These are phyloP conservation scores for Hortaea werneckii DNA, from an alignment of 2,329 filamentous ascomycete species.

Conservation along the genomic window DNA sequence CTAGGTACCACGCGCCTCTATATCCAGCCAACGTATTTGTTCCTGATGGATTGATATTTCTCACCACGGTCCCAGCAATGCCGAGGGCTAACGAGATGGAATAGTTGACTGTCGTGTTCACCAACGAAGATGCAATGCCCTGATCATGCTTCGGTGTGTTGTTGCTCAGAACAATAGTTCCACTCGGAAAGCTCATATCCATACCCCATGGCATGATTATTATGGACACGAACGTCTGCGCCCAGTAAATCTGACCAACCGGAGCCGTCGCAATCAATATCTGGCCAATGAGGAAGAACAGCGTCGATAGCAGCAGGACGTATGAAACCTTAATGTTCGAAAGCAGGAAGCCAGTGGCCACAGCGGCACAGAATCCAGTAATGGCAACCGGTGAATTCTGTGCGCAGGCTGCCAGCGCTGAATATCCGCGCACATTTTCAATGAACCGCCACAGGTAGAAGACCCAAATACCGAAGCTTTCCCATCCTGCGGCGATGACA, in stretches of 20 bases:
- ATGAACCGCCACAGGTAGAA: constrained; percentile 36
- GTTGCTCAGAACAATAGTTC: constrained; percentile 50
- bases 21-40: background rate
- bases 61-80: constrained; percentile 54
- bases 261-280: constrained; percentile 34
- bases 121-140: constrained; percentile 45
- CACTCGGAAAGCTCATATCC: constrained; percentile 57
- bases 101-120: constrained; percentile 59
- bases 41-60: constrained; percentile 27
- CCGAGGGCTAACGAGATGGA: constrained; percentile 56
- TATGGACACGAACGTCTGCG: constrained; percentile 40
- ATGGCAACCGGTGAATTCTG: constrained; percentile 37
- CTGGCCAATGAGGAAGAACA: constrained; percentile 26
- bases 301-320: constrained; percentile 29
- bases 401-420: constrained; percentile 35
- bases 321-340: constrained; percentile 16
- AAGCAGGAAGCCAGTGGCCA: constrained; percentile 23
- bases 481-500: background rate
- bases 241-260: constrained; percentile 52
- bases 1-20: too few species aligned
- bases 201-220: constrained; percentile 35
- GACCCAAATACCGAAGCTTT: constrained; percentile 11
- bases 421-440: constrained; percentile 30
- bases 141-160: constrained; percentile 37
- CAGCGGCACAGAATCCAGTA: constrained; percentile 32